These are phyloP conservation scores for Xylariaceae sp. DNA, from an alignment of 2,329 filamentous ascomycete species.

Conservation along the genomic window DNA sequence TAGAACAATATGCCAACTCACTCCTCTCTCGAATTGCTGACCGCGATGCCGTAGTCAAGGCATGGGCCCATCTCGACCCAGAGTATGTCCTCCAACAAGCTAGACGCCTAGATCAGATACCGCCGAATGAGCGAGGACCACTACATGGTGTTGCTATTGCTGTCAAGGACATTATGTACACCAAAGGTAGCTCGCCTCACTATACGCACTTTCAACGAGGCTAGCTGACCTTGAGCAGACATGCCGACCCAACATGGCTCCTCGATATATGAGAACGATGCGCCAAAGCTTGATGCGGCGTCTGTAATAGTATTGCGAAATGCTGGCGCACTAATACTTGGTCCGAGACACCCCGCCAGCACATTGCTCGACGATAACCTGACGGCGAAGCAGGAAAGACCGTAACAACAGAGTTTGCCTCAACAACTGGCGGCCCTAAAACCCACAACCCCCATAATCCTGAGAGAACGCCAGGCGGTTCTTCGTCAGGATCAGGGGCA, in stretches of 20 bases:
- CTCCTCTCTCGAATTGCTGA: conserved; percentile 41
- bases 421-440: conserved; percentile 49
- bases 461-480: conserved; percentile 64
- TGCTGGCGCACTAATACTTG: conserved; percentile 56
- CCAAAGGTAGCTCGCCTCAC: conserved; percentile 37
- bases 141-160: conserved; percentile 53
- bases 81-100: conserved; percentile 47
- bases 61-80: conserved; percentile 45
- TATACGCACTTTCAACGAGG: not conserved
- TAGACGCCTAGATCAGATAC: conserved; percentile 44
- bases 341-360: conserved; percentile 17
- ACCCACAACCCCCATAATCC: conserved; percentile 65
- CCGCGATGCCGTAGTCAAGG: conserved; percentile 42
- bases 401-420: conserved; percentile 64
- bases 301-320: conserved; percentile 50
- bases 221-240: conserved; percentile 30
- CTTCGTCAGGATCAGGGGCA: conserved; percentile 64
- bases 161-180: conserved; percentile 56
- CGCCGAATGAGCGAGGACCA: conserved; percentile 43
- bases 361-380: too few relatives aligned
- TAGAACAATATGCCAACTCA: conserved; percentile 46
- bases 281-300: conserved; percentile 49
- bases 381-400: conserved; percentile 44
- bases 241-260: conserved; percentile 56
- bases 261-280: conserved; percentile 47